A percentile compares a stretch with the other conserved stretches of the same genome.
These are phyloP conservation scores for Besnoitia besnoiti DNA, from an alignment of 169 alveolate genomes.

Conservation along the genomic window DNA sequence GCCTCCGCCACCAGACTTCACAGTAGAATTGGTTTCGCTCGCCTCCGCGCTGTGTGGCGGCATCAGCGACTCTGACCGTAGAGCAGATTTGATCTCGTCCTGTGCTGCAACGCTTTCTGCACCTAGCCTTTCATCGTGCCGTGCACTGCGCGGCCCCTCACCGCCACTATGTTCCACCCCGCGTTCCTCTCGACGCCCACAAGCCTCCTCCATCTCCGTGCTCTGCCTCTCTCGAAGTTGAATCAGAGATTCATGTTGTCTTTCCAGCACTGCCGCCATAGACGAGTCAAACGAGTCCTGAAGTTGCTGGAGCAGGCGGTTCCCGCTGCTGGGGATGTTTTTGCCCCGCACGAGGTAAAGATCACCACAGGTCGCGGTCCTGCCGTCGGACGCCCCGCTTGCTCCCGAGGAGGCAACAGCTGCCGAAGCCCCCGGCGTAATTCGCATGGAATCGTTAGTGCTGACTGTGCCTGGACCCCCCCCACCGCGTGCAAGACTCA, in stretches of 20 bases:
- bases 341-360: background rate
- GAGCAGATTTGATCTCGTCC: no score
- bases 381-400: background rate
- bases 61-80: no score
- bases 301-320: slow-evolving; percentile 53
- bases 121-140: no score
- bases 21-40: no score
- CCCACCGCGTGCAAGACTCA: background rate
- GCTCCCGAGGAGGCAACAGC: background rate
- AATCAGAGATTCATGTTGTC: slow-evolving; percentile 54
- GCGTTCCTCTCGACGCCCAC: slow-evolving; percentile 58
- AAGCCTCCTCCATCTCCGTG: slow-evolving; percentile 60
- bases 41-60: no score
- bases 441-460: background rate
- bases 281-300: slow-evolving; percentile 49
- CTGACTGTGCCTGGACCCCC: background rate
- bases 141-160: no score
- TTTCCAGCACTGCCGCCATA: slow-evolving; percentile 25
- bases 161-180: no score
- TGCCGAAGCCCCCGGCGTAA: background rate
- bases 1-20: no score
- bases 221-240: slow-evolving; percentile 66
- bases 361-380: background rate
- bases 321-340: slow-evolving; percentile 50
- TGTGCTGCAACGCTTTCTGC: no score